phyloP scores from a whole-genome alignment of 2,329 filamentous ascomycete genomes.

The Neoarthrinium moseri region DNA sequence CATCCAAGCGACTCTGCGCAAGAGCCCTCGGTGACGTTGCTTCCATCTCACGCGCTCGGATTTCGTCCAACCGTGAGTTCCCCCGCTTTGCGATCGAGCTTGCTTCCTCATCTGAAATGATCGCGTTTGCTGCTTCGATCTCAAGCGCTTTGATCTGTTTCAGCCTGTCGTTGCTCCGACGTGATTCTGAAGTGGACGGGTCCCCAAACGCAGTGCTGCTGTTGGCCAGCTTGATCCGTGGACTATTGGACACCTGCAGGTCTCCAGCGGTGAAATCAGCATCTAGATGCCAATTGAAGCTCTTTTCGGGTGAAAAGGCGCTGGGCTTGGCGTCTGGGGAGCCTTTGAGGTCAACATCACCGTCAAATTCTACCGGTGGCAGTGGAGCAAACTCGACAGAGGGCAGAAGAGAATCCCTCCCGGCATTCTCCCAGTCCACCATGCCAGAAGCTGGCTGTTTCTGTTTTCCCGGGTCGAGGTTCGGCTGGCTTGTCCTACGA shows the following conservation, averaged over 20 bases:
- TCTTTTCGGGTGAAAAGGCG: slow-evolving; percentile 45
- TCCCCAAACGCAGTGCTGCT: slow-evolving; percentile 17
- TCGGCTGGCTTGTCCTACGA: slow-evolving; percentile 16
- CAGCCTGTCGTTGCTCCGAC: slow-evolving; percentile 32
- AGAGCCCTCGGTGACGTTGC: slow-evolving; percentile 44
- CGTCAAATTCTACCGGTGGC: slow-evolving; percentile 11
- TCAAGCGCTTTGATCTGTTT: slow-evolving; percentile 35
- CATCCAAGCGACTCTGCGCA: slow-evolving; percentile 49
- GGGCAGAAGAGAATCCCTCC: slow-evolving; percentile 18
- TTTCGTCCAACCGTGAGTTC: slow-evolving; percentile 50
- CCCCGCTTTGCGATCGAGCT: slow-evolving; percentile 14
- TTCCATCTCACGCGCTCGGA: slow-evolving; percentile 42
- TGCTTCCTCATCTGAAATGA: slow-evolving; percentile 19
- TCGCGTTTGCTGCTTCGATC: slow-evolving; percentile 24
- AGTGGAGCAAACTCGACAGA: slow-evolving; percentile 21
- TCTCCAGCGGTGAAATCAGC: slow-evolving; percentile 58
- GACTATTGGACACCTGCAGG: slow-evolving; percentile 54
- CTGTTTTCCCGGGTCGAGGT: slow-evolving; percentile 14
- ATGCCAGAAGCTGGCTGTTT: neutral
- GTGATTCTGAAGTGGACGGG: slow-evolving; percentile 12
- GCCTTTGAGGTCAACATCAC: slow-evolving; percentile 12
- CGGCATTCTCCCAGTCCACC: neutral
- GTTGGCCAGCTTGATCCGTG: slow-evolving; percentile 42
- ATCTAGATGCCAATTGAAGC: slow-evolving; percentile 55
- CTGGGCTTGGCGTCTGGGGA: slow-evolving; percentile 17